These are phyloP conservation scores for Periconia digitata DNA, from an alignment of 2,329 filamentous ascomycete species.

Conservation along the genomic window DNA sequence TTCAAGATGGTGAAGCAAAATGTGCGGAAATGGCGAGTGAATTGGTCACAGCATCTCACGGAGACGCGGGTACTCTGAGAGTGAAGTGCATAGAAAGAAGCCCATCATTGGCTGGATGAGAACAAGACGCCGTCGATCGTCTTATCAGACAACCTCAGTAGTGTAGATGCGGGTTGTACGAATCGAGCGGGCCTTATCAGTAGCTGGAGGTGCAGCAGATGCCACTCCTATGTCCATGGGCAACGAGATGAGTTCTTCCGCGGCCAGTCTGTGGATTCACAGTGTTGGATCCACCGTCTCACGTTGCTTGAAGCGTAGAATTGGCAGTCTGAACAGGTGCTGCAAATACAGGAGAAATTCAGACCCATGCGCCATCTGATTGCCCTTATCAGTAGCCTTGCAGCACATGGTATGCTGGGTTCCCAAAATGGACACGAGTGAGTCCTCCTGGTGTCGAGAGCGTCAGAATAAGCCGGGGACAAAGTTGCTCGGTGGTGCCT, in stretches of 20 bases:
- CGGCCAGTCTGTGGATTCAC: constrained; percentile 6
- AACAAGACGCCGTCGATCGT: constrained; percentile 5
- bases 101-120: constrained; percentile 6
- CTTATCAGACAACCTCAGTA: constrained; percentile 18
- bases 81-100: background rate
- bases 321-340: background rate
- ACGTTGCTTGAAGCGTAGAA: background rate
- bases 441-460: too few species aligned
- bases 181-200: constrained; percentile 21
- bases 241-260: constrained; percentile 13
- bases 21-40: background rate
- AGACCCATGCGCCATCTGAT: background rate
- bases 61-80: background rate
- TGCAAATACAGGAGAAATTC: background rate
- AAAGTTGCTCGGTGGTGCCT: background rate
- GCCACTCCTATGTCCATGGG: background rate
- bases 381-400: background rate
- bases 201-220: constrained; percentile 1
- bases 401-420: background rate
- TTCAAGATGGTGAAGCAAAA: too few species aligned
- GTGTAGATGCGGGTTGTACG: constrained; percentile 2
- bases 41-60: background rate
- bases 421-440: background rate
- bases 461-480: background rate
- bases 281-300: background rate